Base-by-base conservation (phyloP, 2,329 filamentous ascomycete genomes). In the Penicillium italicum region DNA sequence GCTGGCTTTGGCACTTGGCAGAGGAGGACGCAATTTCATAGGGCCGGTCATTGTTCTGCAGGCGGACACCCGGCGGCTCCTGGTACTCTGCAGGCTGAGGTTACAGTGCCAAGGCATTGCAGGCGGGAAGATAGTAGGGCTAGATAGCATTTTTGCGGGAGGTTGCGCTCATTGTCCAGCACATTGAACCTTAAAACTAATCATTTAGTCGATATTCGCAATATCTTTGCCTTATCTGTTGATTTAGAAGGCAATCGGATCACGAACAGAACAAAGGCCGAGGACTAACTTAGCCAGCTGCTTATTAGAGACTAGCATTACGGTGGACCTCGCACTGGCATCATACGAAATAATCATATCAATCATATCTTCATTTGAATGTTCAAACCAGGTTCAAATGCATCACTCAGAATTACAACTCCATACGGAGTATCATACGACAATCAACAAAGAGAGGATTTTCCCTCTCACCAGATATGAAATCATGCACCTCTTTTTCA, bases 31-130 rank as follows among this genome's bases (percentile, higher is more conserved):
- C 45, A 30, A n/a, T 36, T 38, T 38, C 34, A 60, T 56, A 53
- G 54, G 54, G n/a, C 48, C 49, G 57, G 59, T 18, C n/a, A 16
- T 14, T 28, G 24, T 28, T 7, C 5, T 51, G 30, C 49, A 60
- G 34, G 57, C 59, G 59, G 57, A 55, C 33, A 28, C 52, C 59
- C 59, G 59, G 60, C 59, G 59, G 59, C 20, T 52, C 52, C 52
- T 54, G 38, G 31, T n/a, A 54, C 48, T 12, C 28, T 33, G 18
- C 54, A 22, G 41, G 52, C 57, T 62, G 43, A 56, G 59, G 59
- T 62, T 60, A 50, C 59, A 60, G 46, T 52, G 59, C 55, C 52
- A 60, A 57, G 54, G 33, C 16, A 18, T 18, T 28, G 16, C 2
- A 42, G 14, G 40, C 22, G 38, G 40, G 40, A 42, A 42, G 40